Conservation (phyloP, 192 early-diverging fungal genomes). For the Gamsiella multidivaricata region DNA sequence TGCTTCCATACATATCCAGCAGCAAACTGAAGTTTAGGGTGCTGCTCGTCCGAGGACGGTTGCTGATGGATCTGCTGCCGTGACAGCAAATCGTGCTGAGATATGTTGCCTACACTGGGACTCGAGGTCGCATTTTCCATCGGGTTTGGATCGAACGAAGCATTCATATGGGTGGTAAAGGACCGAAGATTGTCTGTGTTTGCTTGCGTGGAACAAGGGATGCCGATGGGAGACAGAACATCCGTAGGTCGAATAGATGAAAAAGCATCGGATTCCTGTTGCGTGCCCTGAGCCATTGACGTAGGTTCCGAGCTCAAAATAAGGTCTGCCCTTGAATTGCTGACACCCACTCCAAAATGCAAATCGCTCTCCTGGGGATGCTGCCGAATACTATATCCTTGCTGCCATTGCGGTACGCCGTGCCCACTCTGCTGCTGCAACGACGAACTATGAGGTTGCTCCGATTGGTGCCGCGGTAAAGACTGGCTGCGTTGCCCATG, state of each 20-base stretch:
- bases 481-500: slow-evolving; percentile 22
- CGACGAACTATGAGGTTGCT: slow-evolving; percentile 3
- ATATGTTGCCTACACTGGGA: not conserved
- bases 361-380: slow-evolving; percentile 5
- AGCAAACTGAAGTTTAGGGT: slow-evolving; percentile 25
- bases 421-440: slow-evolving; percentile 5
- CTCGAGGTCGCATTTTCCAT: not conserved
- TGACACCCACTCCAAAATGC: slow-evolving; percentile 2
- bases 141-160: slow-evolving; percentile 3
- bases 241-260: not conserved
- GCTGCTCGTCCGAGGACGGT: not conserved
- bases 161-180: slow-evolving; percentile 1
- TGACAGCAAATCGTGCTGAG: not conserved
- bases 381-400: slow-evolving; percentile 9
- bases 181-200: slow-evolving; percentile 4
- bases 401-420: slow-evolving; percentile 9
- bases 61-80: slow-evolving; percentile 8
- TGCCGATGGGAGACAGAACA: slow-evolving; percentile 4
- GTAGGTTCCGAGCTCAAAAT: not conserved
- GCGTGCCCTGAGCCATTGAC: not conserved
- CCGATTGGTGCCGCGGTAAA: slow-evolving; percentile 12
- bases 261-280: not conserved
- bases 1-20: slow-evolving; percentile 26
- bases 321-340: not conserved
- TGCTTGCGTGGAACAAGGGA: not conserved